These are phyloP conservation scores for Cerrena zonata DNA, from an alignment of 1,284 basidiomycete species.

Conservation along the genomic window DNA sequence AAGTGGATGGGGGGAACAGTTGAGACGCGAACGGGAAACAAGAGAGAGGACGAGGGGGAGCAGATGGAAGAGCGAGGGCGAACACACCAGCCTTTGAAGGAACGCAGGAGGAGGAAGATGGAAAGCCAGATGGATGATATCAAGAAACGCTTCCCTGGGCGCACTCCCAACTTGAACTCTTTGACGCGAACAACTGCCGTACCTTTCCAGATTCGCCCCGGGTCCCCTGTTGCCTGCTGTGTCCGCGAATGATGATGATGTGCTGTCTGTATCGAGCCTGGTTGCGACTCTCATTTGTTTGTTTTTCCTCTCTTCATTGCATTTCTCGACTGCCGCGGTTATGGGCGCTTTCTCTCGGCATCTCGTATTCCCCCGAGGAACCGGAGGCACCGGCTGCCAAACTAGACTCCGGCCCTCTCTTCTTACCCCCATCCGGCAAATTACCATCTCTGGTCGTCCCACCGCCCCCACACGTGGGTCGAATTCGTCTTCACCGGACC, in stretches of 20 bases:
- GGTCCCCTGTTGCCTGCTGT: background rate
- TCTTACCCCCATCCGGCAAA: background rate
- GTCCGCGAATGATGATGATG: background rate
- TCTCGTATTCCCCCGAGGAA: background rate
- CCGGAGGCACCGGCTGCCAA: no score
- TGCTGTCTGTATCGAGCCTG: background rate
- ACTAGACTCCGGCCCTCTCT: background rate
- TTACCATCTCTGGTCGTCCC: background rate
- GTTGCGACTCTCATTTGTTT: no score
- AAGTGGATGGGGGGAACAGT: background rate
- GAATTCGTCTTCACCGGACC: no score
- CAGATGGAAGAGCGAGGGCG: background rate
- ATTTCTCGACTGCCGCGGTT: background rate
- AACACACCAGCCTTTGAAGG: constrained; percentile 6
- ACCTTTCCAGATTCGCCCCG: background rate
- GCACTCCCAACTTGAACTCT: background rate
- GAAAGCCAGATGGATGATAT: constrained; percentile 1
- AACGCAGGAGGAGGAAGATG: constrained; percentile 5
- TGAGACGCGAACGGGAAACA: background rate
- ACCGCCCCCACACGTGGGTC: no score
- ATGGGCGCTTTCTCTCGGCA: background rate
- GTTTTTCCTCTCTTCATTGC: background rate
- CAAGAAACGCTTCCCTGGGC: background rate
- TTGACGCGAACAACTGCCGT: background rate
- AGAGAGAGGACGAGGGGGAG: background rate